Conservation (phyloP, 805 yeast species). For the Teunomyces tritomae region DNA sequence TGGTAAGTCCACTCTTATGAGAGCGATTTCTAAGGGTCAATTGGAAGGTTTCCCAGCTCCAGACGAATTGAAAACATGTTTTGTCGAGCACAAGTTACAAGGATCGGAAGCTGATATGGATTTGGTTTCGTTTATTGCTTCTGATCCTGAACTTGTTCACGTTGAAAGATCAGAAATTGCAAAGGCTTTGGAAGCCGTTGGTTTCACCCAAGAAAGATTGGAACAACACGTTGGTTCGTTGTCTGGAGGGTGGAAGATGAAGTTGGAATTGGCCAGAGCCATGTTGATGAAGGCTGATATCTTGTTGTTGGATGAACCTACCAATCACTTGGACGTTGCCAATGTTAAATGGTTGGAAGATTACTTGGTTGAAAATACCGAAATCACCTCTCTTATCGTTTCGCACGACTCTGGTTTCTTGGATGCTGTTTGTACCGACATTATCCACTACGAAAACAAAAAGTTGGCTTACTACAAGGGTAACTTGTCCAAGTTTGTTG, state of each 20-base stretch:
- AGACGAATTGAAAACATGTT: slow-evolving; percentile 83
- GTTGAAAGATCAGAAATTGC: slow-evolving; percentile 72
- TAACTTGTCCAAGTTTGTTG: slow-evolving; percentile 87
- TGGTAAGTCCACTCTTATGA: slow-evolving; percentile 96
- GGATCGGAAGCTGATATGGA: slow-evolving; percentile 92
- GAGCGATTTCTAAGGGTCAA: slow-evolving; percentile 95
- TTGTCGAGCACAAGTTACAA: slow-evolving; percentile 95
- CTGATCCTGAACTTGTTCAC: slow-evolving; percentile 74
- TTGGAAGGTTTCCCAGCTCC: slow-evolving; percentile 96
- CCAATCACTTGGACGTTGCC: slow-evolving; percentile 93
- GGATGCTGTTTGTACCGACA: slow-evolving; percentile 94
- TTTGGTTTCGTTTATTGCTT: slow-evolving; percentile 80
- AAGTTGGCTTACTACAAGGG: slow-evolving; percentile 95
- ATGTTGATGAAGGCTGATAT: slow-evolving; percentile 98
- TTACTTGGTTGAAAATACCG: slow-evolving; percentile 74
- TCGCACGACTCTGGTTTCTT: slow-evolving; percentile 97
- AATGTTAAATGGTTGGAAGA: slow-evolving; percentile 94
- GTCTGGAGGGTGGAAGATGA: slow-evolving; percentile 99
- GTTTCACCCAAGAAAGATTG: slow-evolving; percentile 88
- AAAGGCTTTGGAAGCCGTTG: slow-evolving; percentile 75
- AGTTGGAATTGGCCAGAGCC: slow-evolving; percentile 96
- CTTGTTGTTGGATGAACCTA: slow-evolving; percentile 92
- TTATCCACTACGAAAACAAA: slow-evolving; percentile 93
- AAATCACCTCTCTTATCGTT: slow-evolving; percentile 91
- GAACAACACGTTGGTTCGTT: slow-evolving; percentile 89